These are phyloP conservation scores for Tilletiopsis washingtonensis DNA, from an alignment of 1,284 basidiomycete species.

Conservation along the genomic window DNA sequence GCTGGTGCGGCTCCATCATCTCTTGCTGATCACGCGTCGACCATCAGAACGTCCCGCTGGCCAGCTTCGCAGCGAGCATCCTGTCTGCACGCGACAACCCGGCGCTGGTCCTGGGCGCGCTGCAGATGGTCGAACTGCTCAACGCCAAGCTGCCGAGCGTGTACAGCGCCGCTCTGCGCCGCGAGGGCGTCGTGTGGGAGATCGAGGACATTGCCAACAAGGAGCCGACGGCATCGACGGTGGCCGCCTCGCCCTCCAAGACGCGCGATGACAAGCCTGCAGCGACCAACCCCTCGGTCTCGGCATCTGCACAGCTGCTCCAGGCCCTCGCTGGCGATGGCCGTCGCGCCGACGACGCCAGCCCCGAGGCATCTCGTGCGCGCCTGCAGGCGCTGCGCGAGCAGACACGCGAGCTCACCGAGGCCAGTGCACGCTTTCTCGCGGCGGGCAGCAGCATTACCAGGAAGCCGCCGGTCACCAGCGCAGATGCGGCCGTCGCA, in stretches of 20 bases:
- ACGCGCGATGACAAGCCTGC: background rate
- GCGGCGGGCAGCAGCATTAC: background rate
- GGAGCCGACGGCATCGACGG: slow-evolving; percentile 7
- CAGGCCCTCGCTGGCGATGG: too few species aligned
- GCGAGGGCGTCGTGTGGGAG: slow-evolving; percentile 44
- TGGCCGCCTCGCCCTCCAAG: background rate
- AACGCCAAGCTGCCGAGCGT: slow-evolving; percentile 30
- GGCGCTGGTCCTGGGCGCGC: slow-evolving; percentile 23
- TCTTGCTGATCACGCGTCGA: too few species aligned
- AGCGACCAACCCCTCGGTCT: background rate
- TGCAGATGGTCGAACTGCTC: slow-evolving; percentile 46
- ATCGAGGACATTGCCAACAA: slow-evolving; percentile 35
- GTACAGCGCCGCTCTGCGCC: slow-evolving; percentile 32
- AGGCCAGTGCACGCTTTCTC: too few species aligned
- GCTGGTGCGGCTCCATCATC: too few species aligned
- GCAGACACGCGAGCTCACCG: too few species aligned
- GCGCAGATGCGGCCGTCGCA: too few species aligned
- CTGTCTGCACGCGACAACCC: slow-evolving; percentile 36
- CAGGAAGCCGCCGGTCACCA: background rate
- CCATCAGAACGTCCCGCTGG: slow-evolving; percentile 37
- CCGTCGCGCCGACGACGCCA: background rate
- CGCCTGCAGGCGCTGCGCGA: background rate
- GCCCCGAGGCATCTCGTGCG: background rate
- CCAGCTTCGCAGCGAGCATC: slow-evolving; percentile 40
- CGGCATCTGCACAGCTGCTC: too few species aligned